These are phyloP conservation scores for Solanum dulcamara DNA, from an alignment of 257 asterid genomes.

Conservation along the genomic window DNA sequence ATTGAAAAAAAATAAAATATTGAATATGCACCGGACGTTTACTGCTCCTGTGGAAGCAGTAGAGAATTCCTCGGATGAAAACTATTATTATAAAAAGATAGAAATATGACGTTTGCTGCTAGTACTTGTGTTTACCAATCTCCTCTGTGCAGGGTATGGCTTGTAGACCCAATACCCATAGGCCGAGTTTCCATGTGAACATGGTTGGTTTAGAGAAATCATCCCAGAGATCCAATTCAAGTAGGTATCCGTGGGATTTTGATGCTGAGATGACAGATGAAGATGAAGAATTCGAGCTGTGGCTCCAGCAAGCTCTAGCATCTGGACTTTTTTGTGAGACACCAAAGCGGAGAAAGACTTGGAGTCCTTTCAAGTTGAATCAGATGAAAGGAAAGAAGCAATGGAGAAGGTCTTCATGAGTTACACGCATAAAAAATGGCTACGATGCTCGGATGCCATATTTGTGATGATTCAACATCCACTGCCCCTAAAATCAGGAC, in stretches of 20 bases:
- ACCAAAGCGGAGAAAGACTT: constrained; percentile 84
- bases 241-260: constrained; percentile 85
- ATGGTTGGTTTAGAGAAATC: constrained; percentile 91
- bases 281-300: constrained; percentile 90
- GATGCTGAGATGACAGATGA: constrained; percentile 94
- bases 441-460: neutral
- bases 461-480: neutral
- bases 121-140: neutral
- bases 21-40: neutral
- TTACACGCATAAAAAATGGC: constrained; percentile 4
- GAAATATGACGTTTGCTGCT: neutral
- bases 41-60: neutral
- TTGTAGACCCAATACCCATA: constrained; percentile 90
- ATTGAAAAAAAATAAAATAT: neutral
- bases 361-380: constrained; percentile 96
- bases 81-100: neutral
- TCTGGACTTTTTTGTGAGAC: constrained; percentile 87
- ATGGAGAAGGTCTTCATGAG: constrained; percentile 78
- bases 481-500: neutral
- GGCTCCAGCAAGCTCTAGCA: constrained; percentile 97
- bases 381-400: constrained; percentile 73
- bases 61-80: neutral
- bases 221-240: constrained; percentile 64
- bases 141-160: constrained; percentile 64
- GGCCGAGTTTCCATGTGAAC: constrained; percentile 98